Conservation (phyloP, 1,284 basidiomycete genomes). For the Tremellales sp. region DNA sequence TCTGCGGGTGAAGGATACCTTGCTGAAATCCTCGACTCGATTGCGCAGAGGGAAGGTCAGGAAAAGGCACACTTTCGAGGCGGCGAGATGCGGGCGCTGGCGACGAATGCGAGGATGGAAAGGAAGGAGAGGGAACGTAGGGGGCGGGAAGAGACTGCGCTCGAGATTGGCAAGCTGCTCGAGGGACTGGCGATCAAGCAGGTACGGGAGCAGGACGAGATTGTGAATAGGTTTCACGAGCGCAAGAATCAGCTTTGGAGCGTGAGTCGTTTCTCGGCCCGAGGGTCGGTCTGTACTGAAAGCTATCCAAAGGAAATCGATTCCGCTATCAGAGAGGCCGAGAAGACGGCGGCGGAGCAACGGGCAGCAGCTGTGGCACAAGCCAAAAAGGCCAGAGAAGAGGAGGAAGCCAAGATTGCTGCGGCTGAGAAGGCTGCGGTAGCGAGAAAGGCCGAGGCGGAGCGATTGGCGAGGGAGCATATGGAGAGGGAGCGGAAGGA, state of each 20-base stretch:
- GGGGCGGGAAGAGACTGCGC: slow-evolving; percentile 25
- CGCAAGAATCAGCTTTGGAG: slow-evolving; percentile 38
- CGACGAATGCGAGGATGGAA: slow-evolving; percentile 21
- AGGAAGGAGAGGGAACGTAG: slow-evolving; percentile 9
- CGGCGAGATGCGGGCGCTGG: slow-evolving; percentile 17
- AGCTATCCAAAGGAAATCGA: slow-evolving; percentile 32
- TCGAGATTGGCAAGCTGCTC: slow-evolving; percentile 33
- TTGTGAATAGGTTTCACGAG: slow-evolving; percentile 23
- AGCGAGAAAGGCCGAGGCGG: slow-evolving; percentile 24
- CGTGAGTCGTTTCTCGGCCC: slow-evolving; percentile 20
- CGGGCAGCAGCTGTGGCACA: slow-evolving; percentile 9
- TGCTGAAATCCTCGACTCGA: slow-evolving; percentile 5
- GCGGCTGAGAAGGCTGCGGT: slow-evolving; percentile 24
- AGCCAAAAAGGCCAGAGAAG: slow-evolving; percentile 17
- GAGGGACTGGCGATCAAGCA: slow-evolving; percentile 34
- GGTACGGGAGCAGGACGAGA: slow-evolving; percentile 26
- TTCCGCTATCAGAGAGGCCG: slow-evolving; percentile 28
- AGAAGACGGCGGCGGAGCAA: slow-evolving; percentile 12
- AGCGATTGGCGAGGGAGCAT: slow-evolving; percentile 21
- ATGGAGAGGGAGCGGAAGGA: slow-evolving; percentile 18
- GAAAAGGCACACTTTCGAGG: slow-evolving; percentile 17
- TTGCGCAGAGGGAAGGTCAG: slow-evolving; percentile 22
- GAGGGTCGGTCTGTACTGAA: neutral
- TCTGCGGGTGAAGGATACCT: slow-evolving; percentile 1
- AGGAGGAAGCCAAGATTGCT: slow-evolving; percentile 22